Evolutionary conservation across 2,329 filamentous ascomycete species (phyloP).

Genomic region (Helminthosporium solani): DNA sequence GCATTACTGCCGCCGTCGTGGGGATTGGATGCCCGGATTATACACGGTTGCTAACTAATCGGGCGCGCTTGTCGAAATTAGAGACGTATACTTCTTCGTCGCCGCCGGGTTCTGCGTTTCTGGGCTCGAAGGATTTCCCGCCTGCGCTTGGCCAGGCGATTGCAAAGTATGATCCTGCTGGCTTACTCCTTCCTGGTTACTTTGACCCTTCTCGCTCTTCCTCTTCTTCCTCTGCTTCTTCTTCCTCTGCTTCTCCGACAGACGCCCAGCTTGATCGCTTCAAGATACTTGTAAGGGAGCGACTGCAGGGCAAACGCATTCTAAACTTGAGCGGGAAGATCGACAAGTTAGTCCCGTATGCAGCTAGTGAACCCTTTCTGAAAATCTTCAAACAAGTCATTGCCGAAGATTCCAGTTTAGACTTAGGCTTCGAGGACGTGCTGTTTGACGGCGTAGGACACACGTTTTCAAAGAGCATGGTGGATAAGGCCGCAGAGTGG

Average conservation of each 20-base stretch:
- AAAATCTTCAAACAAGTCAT: constrained; percentile 62
- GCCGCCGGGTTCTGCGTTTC: constrained; percentile 61
- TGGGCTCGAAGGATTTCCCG: constrained; percentile 79
- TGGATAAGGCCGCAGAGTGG: constrained; percentile 64
- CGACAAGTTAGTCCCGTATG: constrained; percentile 73
- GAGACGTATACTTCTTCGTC: constrained; percentile 59
- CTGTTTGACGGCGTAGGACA: constrained; percentile 71
- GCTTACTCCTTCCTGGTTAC: constrained; percentile 59
- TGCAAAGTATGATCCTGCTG: constrained; percentile 70
- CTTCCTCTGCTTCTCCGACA: constrained; percentile 29
- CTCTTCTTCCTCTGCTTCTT: constrained; percentile 25
- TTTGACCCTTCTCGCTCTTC: constrained; percentile 27
- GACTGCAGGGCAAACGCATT: constrained; percentile 45
- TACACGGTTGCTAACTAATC: constrained; percentile 74
- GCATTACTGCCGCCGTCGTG: constrained; percentile 74
- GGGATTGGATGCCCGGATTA: constrained; percentile 92
- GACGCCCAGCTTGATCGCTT: constrained; percentile 38
- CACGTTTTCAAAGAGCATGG: constrained; percentile 67
- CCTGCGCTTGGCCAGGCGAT: constrained; percentile 63
- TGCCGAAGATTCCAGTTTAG: constrained; percentile 48
- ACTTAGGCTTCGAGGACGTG: constrained; percentile 62
- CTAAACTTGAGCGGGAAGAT: constrained; percentile 58
- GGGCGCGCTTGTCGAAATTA: constrained; percentile 70
- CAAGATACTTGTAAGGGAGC: constrained; percentile 44
- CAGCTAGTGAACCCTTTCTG: constrained; percentile 60